Evolutionary conservation across 202 grass and related monocot species (phyloP), one percentile per base, ranked within the genome.

Genomic region (Schoenoplectus tabernaemontani): DNA sequence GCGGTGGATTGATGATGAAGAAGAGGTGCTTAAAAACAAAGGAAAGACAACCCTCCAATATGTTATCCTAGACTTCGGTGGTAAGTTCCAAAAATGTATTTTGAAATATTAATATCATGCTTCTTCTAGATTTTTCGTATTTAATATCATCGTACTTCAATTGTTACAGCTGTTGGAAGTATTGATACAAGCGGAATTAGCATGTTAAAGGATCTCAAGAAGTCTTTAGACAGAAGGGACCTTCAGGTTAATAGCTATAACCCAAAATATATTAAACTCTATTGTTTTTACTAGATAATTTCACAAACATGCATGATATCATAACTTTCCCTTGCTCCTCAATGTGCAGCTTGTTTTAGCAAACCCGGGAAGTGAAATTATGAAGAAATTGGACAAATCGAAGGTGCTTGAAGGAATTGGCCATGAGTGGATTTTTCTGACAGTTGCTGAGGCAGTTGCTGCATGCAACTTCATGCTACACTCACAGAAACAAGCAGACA

Each of bases 1-100:
- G 2, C 83, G 96, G 64, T 96, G 92, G 90, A 96, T 99, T 37
- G 88, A 96, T 9, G 92, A 99, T 0, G 96, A 99, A 60, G 92
- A 99, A 11, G 90, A 99, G 10, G 84, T 62, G 22, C 48, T 86
- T 22, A 75, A 87, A 59, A 57, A 61, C 23, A 89, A 88, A 65
- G 92, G 71, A 67, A 86, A 87, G 64, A 85, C 57, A 10, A 78
- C 42, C 32, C 34, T 96, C 62, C 85, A 88, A 80, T 95, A 99
- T 34, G 85, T 96, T 0, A 88, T 99, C 82, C 83, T 99, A 0
- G 92, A 99, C 83, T 82, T 99, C 85, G 85, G 90, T 39, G 96
- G 96, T 99, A 77, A 86, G 36, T 82, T 64, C 1, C 7, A 72
- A 56, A 13, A n/a, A 47, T 56, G 44, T 15, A 59, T 7, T 63